Evolutionary conservation across 2,329 filamentous ascomycete species (phyloP).

Genomic region (Aspergillus calidoustus): DNA sequence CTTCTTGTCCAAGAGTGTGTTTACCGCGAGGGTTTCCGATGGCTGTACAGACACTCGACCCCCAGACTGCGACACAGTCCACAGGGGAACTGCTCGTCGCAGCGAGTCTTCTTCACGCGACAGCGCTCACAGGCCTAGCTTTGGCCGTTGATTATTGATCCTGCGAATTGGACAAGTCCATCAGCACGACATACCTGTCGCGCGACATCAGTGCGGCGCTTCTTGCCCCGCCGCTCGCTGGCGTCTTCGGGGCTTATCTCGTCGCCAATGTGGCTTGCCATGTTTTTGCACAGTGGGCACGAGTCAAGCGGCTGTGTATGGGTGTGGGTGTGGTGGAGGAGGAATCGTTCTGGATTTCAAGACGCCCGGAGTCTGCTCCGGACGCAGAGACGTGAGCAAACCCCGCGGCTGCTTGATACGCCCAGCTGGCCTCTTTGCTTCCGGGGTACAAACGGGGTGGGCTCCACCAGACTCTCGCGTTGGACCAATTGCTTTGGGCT

Average conservation of each 20-base stretch:
- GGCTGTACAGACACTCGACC: neutral
- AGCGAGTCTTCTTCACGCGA: constrained; percentile 4
- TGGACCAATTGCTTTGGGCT: too few species aligned
- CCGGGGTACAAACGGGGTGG: too few species aligned
- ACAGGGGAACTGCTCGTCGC: constrained; percentile 2
- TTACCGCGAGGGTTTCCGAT: neutral
- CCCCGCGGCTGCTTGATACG: neutral
- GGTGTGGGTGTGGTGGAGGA: neutral
- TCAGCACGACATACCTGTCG: neutral
- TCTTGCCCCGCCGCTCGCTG: neutral
- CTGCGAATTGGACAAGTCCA: neutral
- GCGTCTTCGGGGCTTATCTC: neutral
- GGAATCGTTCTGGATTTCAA: neutral
- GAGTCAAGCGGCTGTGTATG: neutral
- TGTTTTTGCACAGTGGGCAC: neutral
- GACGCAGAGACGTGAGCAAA: neutral
- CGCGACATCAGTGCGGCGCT: neutral
- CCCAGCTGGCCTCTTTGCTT: too few species aligned
- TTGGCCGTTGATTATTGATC: neutral
- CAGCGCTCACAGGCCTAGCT: constrained; percentile 2
- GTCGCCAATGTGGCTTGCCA: neutral
- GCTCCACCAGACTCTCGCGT: too few species aligned
- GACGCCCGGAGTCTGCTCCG: neutral
- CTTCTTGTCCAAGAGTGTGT: neutral
- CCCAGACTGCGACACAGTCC: neutral